Conservation (phyloP, 176 grass and related monocot genomes). For the Avena sativa region DNA sequence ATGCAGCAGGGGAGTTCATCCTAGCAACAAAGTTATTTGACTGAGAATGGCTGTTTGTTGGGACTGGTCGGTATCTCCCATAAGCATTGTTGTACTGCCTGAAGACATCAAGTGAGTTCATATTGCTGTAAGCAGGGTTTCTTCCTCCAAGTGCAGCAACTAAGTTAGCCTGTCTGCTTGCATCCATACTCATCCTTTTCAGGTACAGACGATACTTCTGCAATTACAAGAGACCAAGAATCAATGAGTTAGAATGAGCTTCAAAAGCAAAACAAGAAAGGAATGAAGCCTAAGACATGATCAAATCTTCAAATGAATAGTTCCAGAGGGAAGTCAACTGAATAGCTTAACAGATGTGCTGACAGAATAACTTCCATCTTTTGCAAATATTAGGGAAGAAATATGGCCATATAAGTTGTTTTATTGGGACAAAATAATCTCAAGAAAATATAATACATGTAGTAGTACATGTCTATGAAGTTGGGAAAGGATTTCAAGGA, state of each 20-base stretch:
- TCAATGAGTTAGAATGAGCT: constrained; percentile 32
- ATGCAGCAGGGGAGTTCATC: constrained; percentile 64
- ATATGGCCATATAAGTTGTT: background rate
- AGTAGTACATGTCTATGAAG: background rate
- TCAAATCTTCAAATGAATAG: background rate
- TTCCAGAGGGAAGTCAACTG: background rate
- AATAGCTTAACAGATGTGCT: background rate
- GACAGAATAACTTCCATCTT: background rate
- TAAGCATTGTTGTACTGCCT: constrained; percentile 65
- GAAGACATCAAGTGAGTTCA: constrained; percentile 70
- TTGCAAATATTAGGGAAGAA: constrained; percentile 28
- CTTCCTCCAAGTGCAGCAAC: constrained; percentile 64
- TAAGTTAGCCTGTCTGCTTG: constrained; percentile 64
- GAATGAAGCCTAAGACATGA: background rate
- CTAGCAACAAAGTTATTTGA: constrained; percentile 53
- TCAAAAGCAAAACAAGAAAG: background rate
- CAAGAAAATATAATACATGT: background rate
- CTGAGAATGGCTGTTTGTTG: constrained; percentile 46
- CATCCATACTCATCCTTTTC: constrained; percentile 70
- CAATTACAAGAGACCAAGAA: constrained; percentile 36
- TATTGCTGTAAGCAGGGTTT: constrained; percentile 60
- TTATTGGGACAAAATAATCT: background rate
- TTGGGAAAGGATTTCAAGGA: background rate
- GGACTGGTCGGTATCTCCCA: constrained; percentile 63
- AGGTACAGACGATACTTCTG: constrained; percentile 96